Evolutionary conservation across 2,329 filamentous ascomycete genomes (phyloP), one percentile per base, ranked within the genome.

Genomic region (Aaosphaeria pasadenensis): DNA sequence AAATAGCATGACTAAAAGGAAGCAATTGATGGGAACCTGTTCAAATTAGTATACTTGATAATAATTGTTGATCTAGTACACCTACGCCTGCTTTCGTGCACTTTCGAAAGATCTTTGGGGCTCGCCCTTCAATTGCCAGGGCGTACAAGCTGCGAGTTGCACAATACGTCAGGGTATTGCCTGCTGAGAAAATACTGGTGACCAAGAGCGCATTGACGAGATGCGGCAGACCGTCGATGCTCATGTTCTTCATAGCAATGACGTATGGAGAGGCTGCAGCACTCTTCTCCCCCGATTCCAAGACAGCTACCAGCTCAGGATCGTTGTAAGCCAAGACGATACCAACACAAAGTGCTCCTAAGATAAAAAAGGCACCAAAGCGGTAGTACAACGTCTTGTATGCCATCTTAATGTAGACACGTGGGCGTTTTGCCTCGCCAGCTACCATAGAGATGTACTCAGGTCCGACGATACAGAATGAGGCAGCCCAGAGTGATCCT

Each of bases 21-120:
- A 85, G 57, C 83, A 87, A 65, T 86, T 88, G 47, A 88, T 75
- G 0, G 88, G 88, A 0, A 91, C 79, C 9, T 13, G 17, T 24
- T 24, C 17, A 24, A 24, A 24, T 24, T 24, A 24, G 17, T 24
- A 24, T 24, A 24, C 17, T 24, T 24, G 17, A 24, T 24, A 24
- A 24, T 24, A 24, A 24, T 24, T 24, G 59, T 13, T 9, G 33
- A 9, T 36, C 13, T 36, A 36, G 33, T 36, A 36, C 17, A 24
- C 17, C 17, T 24, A 24, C 17, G 57, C 83, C 83, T 5, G 74
- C 73, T 50, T 72, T 74, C 7, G 76, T 85, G 56, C 75, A 80
- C 60, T 78, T 74, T 46, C 73, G 9, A 11, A 41, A 24, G 17
- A 41, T n/a, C 39, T 41, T 41, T 41, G 39, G 39, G 9, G 39